Evolutionary conservation across 2,329 filamentous ascomycete genomes (phyloP), one percentile per base, ranked within the genome.

Genomic region (Penicillium glabrum): DNA sequence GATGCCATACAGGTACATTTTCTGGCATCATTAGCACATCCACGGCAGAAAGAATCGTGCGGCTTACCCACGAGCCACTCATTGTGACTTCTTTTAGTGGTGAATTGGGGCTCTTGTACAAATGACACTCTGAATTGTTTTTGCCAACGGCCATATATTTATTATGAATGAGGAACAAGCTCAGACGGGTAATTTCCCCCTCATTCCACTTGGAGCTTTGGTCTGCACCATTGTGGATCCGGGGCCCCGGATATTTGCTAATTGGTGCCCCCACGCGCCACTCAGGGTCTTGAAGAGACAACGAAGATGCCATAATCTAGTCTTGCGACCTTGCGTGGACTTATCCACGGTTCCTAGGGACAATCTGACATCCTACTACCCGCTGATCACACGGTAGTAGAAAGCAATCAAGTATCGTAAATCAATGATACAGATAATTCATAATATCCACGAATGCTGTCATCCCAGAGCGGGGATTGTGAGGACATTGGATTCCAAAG

Each of bases 1-100:
- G 33, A 68, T 61, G 50, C 66, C 66, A 46, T 69, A 68, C 9
- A 69, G 54, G 54, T 68, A 69, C n/a, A 61, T 53, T 51, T 58
- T 63, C 62, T 63, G 29, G 2, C 14, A 2, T 31, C 4, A 37
- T 58, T 51, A 58, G 51, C 6, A 3, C 24, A 3, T 9, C 14
- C 1, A 29, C 8, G 10, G 3, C 1, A 39, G 2, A 13, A 16
- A 31, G 4, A 8, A 2, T 16, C 1, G 11, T 11, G 4, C 23
- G 2, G 16, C 56, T 58, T 45, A 51, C 56, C 52, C 56, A 58
- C 21, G 54, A 49, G 46, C 45, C 54, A 27, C 29, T 19, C 56
- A 58, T 58, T 10, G 19, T 58, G 46, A 24, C 26, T 43, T n/a
- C 10, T 31, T 29, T 33, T 2, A 5, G 27, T 29, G n/a, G 24